Evolutionary conservation across 345 rosid species (phyloP).

Genomic region (Gossypium herbaceum): DNA sequence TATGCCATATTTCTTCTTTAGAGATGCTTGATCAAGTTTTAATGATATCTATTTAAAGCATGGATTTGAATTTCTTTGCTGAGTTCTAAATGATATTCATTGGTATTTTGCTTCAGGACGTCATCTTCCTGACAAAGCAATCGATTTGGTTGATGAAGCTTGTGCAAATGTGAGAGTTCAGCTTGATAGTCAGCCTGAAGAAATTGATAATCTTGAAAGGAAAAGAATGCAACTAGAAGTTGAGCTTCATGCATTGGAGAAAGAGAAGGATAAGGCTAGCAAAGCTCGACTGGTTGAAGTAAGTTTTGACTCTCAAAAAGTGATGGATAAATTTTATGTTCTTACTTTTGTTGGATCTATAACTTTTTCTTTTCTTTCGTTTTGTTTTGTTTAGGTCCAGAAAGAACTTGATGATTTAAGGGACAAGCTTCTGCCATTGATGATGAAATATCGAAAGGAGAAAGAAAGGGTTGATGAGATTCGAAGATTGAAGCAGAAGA

Average conservation of each 20-base stretch:
- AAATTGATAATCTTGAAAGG: conserved; percentile 85
- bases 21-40: background rate
- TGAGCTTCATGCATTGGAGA: conserved; percentile 89
- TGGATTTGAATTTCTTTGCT: background rate
- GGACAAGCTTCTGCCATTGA: conserved; percentile 82
- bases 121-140: conserved; percentile 91
- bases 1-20: conserved; percentile 15
- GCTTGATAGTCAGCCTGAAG: conserved; percentile 98
- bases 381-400: conserved; percentile 42
- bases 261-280: conserved; percentile 91
- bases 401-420: conserved; percentile 89
- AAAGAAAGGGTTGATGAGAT: conserved; percentile 89
- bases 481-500: conserved; percentile 74
- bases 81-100: background rate
- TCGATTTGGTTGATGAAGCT: conserved; percentile 91
- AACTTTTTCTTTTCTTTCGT: background rate
- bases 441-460: conserved; percentile 85
- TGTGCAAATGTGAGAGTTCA: conserved; percentile 98
- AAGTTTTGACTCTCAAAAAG: conserved; percentile 15
- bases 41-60: background rate
- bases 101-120: conserved; percentile 44
- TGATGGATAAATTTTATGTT: background rate
- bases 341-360: background rate
- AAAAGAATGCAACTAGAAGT: conserved; percentile 84
- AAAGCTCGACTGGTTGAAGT: conserved; percentile 85